Evolutionary conservation across 768 basidiomycete genomes (phyloP).

Genomic region (Piloderma croceum): DNA sequence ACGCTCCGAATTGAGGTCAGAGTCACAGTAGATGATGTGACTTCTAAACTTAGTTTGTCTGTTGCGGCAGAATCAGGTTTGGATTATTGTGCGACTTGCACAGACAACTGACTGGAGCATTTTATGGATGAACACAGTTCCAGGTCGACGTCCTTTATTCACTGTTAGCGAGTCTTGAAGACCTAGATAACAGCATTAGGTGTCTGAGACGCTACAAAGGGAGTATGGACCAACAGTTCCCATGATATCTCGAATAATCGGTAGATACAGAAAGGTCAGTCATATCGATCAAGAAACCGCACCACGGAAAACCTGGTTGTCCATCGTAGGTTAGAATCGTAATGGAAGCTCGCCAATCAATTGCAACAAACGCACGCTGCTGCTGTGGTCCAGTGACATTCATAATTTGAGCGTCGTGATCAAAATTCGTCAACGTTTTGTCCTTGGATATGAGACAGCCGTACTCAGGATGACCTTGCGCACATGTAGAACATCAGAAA

Average conservation of each 20-base stretch:
- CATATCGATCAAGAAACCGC: slow-evolving; percentile 80
- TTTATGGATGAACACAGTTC: slow-evolving; percentile 58
- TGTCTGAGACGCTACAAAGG: not conserved
- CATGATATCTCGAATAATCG: slow-evolving; percentile 69
- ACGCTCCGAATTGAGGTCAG: slow-evolving; percentile 52
- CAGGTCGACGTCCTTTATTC: slow-evolving; percentile 57
- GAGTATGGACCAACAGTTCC: slow-evolving; percentile 41
- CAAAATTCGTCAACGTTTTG: slow-evolving; percentile 89
- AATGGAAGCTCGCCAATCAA: not conserved
- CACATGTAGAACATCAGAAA: not conserved
- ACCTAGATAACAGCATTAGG: slow-evolving; percentile 33
- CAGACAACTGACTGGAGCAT: slow-evolving; percentile 61
- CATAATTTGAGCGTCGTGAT: slow-evolving; percentile 46
- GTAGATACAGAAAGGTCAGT: slow-evolving; percentile 67
- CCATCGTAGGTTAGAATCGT: not conserved
- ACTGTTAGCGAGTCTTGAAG: slow-evolving; percentile 68
- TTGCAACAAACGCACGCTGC: slow-evolving; percentile 27
- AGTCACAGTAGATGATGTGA: slow-evolving; percentile 79
- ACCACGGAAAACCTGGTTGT: slow-evolving; percentile 82
- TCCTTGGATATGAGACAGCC: slow-evolving; percentile 86
- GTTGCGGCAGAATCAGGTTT: slow-evolving; percentile 7
- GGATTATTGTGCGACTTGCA: too few species aligned
- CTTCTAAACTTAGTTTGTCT: slow-evolving; percentile 70
- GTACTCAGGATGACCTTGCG: slow-evolving; percentile 82
- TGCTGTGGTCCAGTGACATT: slow-evolving; percentile 47